Evolutionary conservation across 2,329 filamentous ascomycete species (phyloP).

Genomic region (Penicillium sp.): DNA sequence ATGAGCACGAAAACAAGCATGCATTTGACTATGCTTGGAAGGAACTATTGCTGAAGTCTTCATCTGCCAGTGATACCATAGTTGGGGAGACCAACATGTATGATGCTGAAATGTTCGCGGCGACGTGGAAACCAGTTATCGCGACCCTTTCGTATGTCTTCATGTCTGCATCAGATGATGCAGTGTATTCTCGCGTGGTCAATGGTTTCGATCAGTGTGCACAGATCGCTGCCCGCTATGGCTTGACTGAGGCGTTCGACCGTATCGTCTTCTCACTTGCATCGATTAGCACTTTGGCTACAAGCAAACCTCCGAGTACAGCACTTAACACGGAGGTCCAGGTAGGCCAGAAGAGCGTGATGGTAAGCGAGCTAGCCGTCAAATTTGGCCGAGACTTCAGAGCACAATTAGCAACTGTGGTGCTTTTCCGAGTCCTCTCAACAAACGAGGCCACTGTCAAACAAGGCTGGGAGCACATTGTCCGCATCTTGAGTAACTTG

Average conservation of each 20-base stretch:
- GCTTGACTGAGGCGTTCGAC: constrained; percentile 80
- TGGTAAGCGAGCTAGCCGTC: constrained; percentile 97
- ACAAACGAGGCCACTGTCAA: constrained; percentile 76
- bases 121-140: constrained; percentile 92
- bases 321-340: constrained; percentile 93
- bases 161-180: constrained; percentile 96
- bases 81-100: constrained; percentile 90
- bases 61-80: constrained; percentile 68
- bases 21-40: constrained; percentile 98
- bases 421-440: constrained; percentile 89
- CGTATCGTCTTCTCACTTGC: constrained; percentile 88
- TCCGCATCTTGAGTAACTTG: constrained; percentile 89
- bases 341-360: constrained; percentile 84
- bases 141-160: constrained; percentile 97
- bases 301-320: constrained; percentile 74
- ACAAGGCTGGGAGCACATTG: constrained; percentile 61
- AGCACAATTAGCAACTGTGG: constrained; percentile 87
- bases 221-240: constrained; percentile 82
- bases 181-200: constrained; percentile 89
- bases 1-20: constrained; percentile 95
- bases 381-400: constrained; percentile 92
- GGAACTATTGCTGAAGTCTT: constrained; percentile 82
- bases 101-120: constrained; percentile 95
- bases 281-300: constrained; percentile 83
- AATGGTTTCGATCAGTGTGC: constrained; percentile 96